These are phyloP conservation scores for Pseudogymnoascus sp. DNA, from an alignment of 2,329 filamentous ascomycete genomes.

Conservation along the genomic window DNA sequence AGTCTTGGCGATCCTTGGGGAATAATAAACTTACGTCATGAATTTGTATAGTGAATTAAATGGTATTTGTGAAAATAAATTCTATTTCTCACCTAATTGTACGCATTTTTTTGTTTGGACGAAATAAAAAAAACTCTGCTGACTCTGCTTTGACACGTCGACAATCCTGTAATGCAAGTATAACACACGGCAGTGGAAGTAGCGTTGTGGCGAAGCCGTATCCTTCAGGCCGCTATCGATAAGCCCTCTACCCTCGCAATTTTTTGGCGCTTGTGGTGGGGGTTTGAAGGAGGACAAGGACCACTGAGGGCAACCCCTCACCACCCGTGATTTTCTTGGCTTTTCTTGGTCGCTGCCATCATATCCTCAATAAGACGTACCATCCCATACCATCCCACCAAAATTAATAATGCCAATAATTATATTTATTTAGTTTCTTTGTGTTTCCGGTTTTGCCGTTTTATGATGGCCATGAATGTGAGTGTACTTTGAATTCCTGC, in stretches of 20 bases:
- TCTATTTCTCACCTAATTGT: neutral
- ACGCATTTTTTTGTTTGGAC: neutral
- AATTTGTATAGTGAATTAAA: neutral
- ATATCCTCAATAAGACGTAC: neutral
- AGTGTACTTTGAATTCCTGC: neutral
- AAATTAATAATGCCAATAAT: slow-evolving; percentile 9
- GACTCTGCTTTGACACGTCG: neutral
- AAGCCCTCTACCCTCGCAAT: neutral
- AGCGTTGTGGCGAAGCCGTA: neutral
- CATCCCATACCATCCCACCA: neutral
- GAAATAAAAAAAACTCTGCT: neutral
- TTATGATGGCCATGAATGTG: neutral
- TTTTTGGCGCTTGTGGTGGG: slow-evolving; percentile 6
- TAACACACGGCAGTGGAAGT: neutral
- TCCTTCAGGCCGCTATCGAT: slow-evolving; percentile 3
- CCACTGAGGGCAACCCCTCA: slow-evolving; percentile 8
- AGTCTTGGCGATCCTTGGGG: neutral
- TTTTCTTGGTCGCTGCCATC: slow-evolving; percentile 3
- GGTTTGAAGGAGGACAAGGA: neutral
- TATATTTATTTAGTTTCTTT: neutral
- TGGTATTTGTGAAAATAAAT: neutral
- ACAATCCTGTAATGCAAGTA: neutral
- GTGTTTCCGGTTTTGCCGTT: neutral
- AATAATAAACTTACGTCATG: slow-evolving; percentile 3
- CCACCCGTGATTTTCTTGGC: neutral